These are phyloP conservation scores for Vicia villosa DNA, from an alignment of 306 rosid genomes.

Conservation along the genomic window DNA sequence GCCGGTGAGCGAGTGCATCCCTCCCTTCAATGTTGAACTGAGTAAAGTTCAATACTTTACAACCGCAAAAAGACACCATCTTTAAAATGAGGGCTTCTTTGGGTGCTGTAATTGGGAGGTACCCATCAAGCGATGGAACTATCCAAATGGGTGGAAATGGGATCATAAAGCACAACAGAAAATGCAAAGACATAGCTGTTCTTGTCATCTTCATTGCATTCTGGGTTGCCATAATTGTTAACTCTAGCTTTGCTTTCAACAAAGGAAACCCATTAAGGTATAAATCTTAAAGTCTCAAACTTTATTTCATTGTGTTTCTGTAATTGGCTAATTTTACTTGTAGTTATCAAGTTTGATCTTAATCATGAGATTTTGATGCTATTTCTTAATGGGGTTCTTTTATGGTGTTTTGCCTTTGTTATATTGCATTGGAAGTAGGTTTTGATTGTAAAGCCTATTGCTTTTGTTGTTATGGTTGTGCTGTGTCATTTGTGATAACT, in stretches of 20 bases:
- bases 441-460: constrained; percentile 12
- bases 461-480: constrained; percentile 28
- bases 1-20: background rate
- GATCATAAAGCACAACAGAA: constrained; percentile 78
- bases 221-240: constrained; percentile 96
- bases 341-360: constrained; percentile 18
- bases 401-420: constrained; percentile 7
- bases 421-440: constrained; percentile 23
- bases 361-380: constrained; percentile 8
- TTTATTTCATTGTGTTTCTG: constrained; percentile 37
- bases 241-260: constrained; percentile 96
- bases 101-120: constrained; percentile 86
- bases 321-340: constrained; percentile 16
- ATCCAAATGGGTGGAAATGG: constrained; percentile 59
- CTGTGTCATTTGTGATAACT: constrained; percentile 30
- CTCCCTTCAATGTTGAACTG: constrained; percentile 31
- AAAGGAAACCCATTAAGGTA: constrained; percentile 91
- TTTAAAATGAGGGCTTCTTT: constrained; percentile 87
- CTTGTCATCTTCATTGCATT: constrained; percentile 79
- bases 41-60: constrained; percentile 28
- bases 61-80: background rate
- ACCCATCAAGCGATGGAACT: constrained; percentile 85
- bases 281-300: constrained; percentile 31
- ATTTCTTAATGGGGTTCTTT: constrained; percentile 27
- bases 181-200: constrained; percentile 77